Conservation (phyloP, 352 stramenopile species). For the Pythium folliculosum region DNA sequence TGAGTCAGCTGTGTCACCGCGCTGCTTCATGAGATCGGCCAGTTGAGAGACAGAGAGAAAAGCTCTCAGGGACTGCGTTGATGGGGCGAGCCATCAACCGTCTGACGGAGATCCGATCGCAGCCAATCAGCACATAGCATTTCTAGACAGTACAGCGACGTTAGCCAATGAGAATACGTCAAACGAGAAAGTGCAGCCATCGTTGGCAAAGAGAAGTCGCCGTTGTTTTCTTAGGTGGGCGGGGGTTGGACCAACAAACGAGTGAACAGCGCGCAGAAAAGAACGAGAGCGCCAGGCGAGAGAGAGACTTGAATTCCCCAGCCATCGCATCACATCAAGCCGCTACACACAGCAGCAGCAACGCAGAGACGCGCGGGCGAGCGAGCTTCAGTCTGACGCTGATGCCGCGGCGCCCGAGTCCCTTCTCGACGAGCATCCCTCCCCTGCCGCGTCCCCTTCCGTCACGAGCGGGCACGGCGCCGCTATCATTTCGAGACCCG, state of each 20-base stretch:
- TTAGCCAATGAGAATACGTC: background rate
- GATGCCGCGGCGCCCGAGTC: background rate
- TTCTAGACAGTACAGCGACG: background rate
- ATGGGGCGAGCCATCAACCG: background rate
- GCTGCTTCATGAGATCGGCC: background rate
- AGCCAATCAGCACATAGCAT: background rate
- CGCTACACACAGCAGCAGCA: background rate
- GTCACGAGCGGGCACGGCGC: background rate
- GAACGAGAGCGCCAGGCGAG: background rate
- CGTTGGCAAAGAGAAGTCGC: background rate
- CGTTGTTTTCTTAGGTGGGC: background rate
- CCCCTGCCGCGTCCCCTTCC: background rate
- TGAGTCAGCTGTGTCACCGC: slow-evolving; percentile 10
- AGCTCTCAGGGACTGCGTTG: background rate
- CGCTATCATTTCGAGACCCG: slow-evolving; percentile 8
- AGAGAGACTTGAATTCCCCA: background rate
- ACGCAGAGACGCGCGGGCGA: background rate
- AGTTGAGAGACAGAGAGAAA: background rate
- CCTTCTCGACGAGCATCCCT: background rate
- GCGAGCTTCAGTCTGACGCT: background rate
- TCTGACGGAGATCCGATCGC: background rate
- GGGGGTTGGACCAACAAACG: background rate
- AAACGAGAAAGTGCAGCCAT: background rate
- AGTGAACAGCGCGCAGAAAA: slow-evolving; percentile 2
- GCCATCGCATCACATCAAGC: slow-evolving; percentile 1